Percentiles rank a stretch among this genome's conserved stretches.
phyloP scores from a whole-genome alignment of 352 stramenopile genomes.

The Phytophthora lateralis region DNA sequence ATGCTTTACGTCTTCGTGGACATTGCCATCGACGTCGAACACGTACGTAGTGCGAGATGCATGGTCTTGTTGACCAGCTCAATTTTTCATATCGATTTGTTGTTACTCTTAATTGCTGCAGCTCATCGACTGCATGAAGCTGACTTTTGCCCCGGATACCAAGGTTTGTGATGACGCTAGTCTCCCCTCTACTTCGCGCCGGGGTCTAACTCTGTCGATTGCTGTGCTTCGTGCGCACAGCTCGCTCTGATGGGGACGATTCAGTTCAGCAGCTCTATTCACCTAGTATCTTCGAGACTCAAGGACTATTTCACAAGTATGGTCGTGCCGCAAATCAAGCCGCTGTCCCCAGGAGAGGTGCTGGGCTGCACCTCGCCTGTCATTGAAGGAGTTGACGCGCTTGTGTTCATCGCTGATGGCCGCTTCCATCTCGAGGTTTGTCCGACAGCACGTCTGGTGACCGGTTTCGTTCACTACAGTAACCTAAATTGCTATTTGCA shows the following conservation, averaged over 20 bases:
- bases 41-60: slow-evolving; percentile 57
- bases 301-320: slow-evolving; percentile 84
- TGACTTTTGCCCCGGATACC: slow-evolving; percentile 81
- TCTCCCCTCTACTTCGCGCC: not conserved
- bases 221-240: slow-evolving; percentile 28
- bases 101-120: slow-evolving; percentile 27
- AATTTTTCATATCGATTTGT: not conserved
- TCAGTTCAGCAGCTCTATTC: slow-evolving; percentile 94
- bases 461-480: not conserved
- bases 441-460: not conserved
- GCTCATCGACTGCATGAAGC: slow-evolving; percentile 95
- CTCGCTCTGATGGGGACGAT: slow-evolving; percentile 96
- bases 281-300: slow-evolving; percentile 77
- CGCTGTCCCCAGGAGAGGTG: slow-evolving; percentile 97
- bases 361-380: slow-evolving; percentile 98
- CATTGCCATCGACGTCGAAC: slow-evolving; percentile 97
- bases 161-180: slow-evolving; percentile 47
- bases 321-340: slow-evolving; percentile 96
- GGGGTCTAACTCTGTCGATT: not conserved
- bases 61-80: not conserved
- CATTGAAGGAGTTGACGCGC: slow-evolving; percentile 90
- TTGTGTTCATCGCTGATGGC: slow-evolving; percentile 99
- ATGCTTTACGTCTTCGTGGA: slow-evolving; percentile 99
- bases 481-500: not conserved
- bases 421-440: slow-evolving; percentile 98